A percentile compares a stretch with the other conserved stretches of the same genome.
phyloP scores from a whole-genome alignment of 106 monocot species.

The Dendrobium huoshanense region DNA sequence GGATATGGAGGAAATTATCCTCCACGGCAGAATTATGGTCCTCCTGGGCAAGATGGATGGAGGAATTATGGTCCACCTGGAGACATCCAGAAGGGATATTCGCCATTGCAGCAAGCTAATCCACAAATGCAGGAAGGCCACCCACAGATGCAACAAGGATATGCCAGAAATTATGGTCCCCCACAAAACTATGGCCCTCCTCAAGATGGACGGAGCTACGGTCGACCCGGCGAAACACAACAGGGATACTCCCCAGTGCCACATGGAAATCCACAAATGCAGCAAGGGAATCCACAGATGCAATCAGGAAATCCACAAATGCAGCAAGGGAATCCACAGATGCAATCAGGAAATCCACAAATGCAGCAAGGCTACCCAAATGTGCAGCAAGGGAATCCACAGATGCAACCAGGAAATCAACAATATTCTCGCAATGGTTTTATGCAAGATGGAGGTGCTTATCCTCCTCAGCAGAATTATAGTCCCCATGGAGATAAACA shows the following conservation, averaged over 20 bases:
- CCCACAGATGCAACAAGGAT: constrained; percentile 7
- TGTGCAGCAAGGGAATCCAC: too few relatives aligned
- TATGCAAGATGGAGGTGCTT: neutral
- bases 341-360: constrained; percentile 18
- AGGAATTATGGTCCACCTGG: neutral
- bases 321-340: neutral
- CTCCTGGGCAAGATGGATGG: neutral
- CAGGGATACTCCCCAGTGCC: neutral
- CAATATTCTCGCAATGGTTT: neutral
- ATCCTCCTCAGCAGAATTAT: neutral
- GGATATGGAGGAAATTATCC: neutral
- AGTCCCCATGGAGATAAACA: neutral
- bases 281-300: neutral
- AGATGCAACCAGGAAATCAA: constrained; percentile 23
- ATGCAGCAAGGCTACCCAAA: neutral
- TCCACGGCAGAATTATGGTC: constrained; percentile 4
- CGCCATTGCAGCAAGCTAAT: neutral
- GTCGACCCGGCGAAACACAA: neutral
- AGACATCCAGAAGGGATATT: neutral
- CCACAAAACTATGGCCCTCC: constrained; percentile 18
- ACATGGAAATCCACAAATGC: constrained; percentile 6
- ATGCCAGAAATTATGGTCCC: neutral
- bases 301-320: constrained; percentile 19
- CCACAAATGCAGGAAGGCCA: constrained; percentile 31
- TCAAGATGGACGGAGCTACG: constrained; percentile 24